Evolutionary conservation across 441 rosid genomes (phyloP).

Genomic region (Adansonia grandidieri): DNA sequence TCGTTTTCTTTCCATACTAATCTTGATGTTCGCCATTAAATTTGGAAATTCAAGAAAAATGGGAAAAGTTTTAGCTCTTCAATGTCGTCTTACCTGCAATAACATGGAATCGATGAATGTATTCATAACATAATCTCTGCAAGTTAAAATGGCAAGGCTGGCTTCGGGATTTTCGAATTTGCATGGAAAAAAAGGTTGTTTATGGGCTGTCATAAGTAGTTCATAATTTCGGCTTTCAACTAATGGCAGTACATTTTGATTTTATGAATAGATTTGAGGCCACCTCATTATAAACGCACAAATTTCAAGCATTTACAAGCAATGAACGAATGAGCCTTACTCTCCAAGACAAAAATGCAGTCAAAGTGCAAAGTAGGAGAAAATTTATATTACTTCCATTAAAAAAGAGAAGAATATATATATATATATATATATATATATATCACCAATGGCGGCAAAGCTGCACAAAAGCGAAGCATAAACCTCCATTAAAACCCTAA

Average conservation of each 20-base stretch:
- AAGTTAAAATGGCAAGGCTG: background rate
- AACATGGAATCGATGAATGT: no score
- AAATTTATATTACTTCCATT: background rate
- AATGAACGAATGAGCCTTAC: background rate
- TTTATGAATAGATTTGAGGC: no score
- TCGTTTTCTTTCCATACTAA: no score
- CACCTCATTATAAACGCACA: background rate
- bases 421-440: no score
- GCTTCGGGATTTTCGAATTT: background rate
- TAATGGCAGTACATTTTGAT: background rate
- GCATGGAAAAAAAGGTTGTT: background rate
- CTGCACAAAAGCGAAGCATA: background rate
- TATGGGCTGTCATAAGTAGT: background rate
- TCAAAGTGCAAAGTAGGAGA: background rate
- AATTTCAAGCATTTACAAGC: background rate
- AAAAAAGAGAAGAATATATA: background rate
- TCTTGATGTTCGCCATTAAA: no score
- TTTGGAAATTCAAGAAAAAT: no score
- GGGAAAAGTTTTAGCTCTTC: no score
- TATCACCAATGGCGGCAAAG: background rate
- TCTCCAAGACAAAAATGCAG: slow-evolving; percentile 5
- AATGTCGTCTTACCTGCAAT: no score
- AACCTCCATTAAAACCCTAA: background rate
- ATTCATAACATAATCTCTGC: background rate
- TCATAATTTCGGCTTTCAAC: background rate